Evolutionary conservation across 352 stramenopile genomes (phyloP).

Genomic region (Phytophthora sojae): DNA sequence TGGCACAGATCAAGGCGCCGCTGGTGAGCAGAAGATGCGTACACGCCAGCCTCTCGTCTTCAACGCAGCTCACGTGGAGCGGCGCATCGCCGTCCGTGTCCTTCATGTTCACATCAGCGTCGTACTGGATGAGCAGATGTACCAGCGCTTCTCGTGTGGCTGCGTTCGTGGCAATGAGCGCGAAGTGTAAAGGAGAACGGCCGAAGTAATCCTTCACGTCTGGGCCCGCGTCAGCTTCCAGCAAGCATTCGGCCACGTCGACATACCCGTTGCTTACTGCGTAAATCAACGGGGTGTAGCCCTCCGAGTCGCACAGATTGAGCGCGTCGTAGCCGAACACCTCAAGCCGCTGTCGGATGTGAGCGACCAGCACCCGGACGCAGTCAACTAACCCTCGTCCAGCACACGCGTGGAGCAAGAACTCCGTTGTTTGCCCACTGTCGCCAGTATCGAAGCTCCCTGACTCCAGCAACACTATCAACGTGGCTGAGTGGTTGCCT

Average conservation of each 20-base stretch:
- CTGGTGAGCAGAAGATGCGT: conserved; percentile 67
- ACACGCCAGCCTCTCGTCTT: conserved; percentile 55
- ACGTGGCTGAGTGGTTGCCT: conserved; percentile 58
- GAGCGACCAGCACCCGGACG: conserved; percentile 53
- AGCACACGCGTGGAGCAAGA: conserved; percentile 71
- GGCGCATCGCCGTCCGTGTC: conserved; percentile 75
- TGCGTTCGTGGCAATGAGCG: conserved; percentile 39
- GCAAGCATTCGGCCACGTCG: conserved; percentile 59
- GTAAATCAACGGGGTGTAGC: conserved; percentile 86
- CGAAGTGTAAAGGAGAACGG: conserved; percentile 76
- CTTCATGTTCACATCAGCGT: conserved; percentile 77
- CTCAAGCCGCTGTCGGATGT: conserved; percentile 47
- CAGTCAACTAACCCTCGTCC: conserved; percentile 66
- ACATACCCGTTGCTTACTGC: conserved; percentile 65
- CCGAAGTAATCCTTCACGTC: conserved; percentile 76
- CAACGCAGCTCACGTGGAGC: conserved; percentile 68
- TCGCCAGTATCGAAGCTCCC: conserved; percentile 53
- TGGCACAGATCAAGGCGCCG: conserved; percentile 62
- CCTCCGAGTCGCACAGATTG: conserved; percentile 68
- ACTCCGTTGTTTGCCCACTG: conserved; percentile 48
- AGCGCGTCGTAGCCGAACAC: conserved; percentile 45
- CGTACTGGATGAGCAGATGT: conserved; percentile 65
- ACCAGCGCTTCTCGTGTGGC: conserved; percentile 44
- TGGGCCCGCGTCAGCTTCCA: conserved; percentile 59
- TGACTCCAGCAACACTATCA: conserved; percentile 62